phyloP scores from a whole-genome alignment of 257 asterid genomes.

The Linderniella brevidens region DNA sequence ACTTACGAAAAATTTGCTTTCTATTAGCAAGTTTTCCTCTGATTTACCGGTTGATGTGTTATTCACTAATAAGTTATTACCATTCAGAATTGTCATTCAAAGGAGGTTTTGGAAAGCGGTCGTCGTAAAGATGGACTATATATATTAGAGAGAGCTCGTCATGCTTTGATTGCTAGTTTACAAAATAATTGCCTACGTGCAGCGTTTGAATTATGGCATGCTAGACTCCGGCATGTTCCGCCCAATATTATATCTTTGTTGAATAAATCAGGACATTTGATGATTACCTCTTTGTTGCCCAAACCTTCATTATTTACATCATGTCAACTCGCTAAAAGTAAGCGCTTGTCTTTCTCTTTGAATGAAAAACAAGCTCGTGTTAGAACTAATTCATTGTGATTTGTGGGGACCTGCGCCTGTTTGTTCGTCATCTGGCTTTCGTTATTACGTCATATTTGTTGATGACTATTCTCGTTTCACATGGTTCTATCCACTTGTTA shows the following conservation, averaged over 20 bases:
- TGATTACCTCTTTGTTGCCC: background rate
- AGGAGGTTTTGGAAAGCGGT: conserved; percentile 1
- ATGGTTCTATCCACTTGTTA: background rate
- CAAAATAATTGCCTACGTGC: background rate
- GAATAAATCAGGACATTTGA: background rate
- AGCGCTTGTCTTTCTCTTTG: background rate
- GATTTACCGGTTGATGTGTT: conserved; percentile 1
- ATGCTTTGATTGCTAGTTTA: background rate
- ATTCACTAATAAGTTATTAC: background rate
- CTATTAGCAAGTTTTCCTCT: background rate
- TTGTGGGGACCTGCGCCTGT: no score
- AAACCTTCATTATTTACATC: background rate
- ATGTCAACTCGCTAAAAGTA: background rate
- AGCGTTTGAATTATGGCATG: background rate
- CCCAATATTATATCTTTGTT: background rate
- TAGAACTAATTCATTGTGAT: no score
- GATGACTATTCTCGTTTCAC: no score
- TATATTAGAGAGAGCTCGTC: background rate
- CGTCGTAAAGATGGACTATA: background rate
- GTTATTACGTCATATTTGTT: no score
- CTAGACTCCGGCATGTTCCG: no score
- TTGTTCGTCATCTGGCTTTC: no score
- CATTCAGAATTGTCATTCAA: background rate
- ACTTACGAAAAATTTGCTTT: background rate
- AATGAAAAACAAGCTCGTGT: background rate